These are phyloP conservation scores for Fusarium verrucosum DNA, from an alignment of 2,329 filamentous ascomycete species.

Conservation along the genomic window DNA sequence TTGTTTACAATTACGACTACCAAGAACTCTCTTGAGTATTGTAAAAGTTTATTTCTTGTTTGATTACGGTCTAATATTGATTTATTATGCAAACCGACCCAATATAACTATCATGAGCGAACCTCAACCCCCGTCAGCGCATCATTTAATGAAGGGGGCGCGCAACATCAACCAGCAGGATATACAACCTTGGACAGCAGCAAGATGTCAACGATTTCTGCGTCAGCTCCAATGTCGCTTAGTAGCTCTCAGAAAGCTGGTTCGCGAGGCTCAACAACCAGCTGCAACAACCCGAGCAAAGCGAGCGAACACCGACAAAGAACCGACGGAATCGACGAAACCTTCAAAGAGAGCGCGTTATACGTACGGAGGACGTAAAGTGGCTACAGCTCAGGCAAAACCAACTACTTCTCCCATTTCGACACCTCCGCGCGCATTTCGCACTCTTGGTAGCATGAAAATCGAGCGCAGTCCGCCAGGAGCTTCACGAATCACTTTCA, in stretches of 20 bases:
- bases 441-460: slow-evolving; percentile 47
- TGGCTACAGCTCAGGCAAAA: slow-evolving; percentile 4
- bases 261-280: slow-evolving; percentile 34
- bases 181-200: slow-evolving; percentile 57
- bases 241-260: slow-evolving; percentile 51
- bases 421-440: slow-evolving; percentile 44
- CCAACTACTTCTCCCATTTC: neutral
- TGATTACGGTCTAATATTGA: neutral
- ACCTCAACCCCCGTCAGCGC: slow-evolving; percentile 25
- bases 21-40: neutral
- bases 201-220: slow-evolving; percentile 57
- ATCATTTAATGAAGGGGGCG: slow-evolving; percentile 11
- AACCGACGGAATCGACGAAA: neutral
- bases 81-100: neutral
- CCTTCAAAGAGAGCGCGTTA: slow-evolving; percentile 44
- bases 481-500: slow-evolving; percentile 42
- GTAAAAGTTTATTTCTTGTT: neutral
- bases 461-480: slow-evolving; percentile 39
- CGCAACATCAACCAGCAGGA: slow-evolving; percentile 17
- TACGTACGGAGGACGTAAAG: slow-evolving; percentile 44
- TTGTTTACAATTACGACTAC: neutral
- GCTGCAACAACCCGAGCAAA: slow-evolving; percentile 30
- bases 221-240: slow-evolving; percentile 58
- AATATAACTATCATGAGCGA: slow-evolving; percentile 14
- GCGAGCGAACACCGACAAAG: slow-evolving; percentile 17